Evolutionary conservation across 306 rosid species (phyloP).

Genomic region (Trichosanthes truncata): DNA sequence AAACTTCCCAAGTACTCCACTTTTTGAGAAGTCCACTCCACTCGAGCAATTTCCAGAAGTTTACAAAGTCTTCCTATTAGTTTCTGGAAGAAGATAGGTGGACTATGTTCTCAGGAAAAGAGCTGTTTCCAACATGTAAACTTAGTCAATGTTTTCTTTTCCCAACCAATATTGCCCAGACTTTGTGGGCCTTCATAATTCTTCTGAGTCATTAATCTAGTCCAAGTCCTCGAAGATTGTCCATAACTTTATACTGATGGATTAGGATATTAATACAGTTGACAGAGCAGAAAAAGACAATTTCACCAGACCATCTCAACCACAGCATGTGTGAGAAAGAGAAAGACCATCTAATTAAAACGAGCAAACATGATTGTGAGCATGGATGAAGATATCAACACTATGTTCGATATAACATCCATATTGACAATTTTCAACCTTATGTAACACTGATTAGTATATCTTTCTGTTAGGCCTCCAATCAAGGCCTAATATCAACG

Average conservation of each 20-base stretch:
- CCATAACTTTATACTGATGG: not conserved
- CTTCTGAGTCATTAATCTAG: not conserved
- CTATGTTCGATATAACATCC: not conserved
- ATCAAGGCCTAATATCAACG: no score
- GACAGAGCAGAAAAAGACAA: not conserved
- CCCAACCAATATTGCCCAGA: not conserved
- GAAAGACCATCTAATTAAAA: not conserved
- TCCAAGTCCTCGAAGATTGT: not conserved
- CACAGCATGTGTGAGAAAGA: not conserved
- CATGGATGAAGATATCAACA: not conserved
- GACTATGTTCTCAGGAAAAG: not conserved
- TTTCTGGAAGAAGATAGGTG: not conserved
- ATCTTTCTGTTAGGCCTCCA: no score
- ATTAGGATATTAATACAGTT: not conserved
- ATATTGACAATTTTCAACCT: not conserved
- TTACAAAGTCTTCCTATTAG: not conserved
- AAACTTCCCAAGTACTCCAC: not conserved
- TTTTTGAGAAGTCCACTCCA: not conserved
- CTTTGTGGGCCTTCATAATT: not conserved
- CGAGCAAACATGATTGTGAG: not conserved
- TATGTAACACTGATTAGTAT: not conserved
- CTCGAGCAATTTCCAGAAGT: not conserved
- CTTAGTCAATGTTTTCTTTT: not conserved
- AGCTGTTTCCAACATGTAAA: not conserved
- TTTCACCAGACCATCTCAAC: not conserved